Evolutionary conservation across 768 basidiomycete genomes (phyloP).

Genomic region (Trametes punicea): DNA sequence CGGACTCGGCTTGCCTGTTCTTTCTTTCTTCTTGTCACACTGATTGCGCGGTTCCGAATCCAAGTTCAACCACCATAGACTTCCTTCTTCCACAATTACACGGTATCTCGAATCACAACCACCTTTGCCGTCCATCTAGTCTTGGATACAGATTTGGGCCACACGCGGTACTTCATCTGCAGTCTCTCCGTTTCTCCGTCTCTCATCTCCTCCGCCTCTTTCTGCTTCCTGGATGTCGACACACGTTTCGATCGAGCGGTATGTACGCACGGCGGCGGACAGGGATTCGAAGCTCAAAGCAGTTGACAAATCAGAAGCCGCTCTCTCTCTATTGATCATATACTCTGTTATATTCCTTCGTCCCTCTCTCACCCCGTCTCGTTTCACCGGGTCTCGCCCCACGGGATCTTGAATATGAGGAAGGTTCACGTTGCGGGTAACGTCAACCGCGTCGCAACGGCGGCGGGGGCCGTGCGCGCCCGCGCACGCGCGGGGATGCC

Average conservation of each 20-base stretch:
- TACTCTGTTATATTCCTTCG: no score
- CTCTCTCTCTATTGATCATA: no score
- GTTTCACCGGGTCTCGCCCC: no score
- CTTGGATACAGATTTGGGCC: conserved; percentile 8
- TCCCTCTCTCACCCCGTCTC: no score
- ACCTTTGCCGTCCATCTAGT: conserved; percentile 1
- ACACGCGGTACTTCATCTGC: background rate
- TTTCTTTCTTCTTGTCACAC: background rate
- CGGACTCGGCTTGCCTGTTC: background rate
- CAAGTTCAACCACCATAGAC: conserved; percentile 8
- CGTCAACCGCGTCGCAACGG: no score
- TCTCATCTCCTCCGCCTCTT: background rate
- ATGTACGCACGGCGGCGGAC: background rate
- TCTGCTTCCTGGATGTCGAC: background rate
- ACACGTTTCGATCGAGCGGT: background rate
- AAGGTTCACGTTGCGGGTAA: no score
- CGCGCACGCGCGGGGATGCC: no score
- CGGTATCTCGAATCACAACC: background rate
- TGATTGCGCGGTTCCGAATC: background rate
- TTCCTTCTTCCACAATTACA: background rate
- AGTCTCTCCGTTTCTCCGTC: background rate
- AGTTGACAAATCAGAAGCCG: no score
- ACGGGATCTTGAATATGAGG: no score
- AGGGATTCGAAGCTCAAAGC: background rate
- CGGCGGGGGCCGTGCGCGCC: no score